A percentile compares a stretch with the other conserved stretches of the same genome.
phyloP scores from a whole-genome alignment of 2,329 filamentous ascomycete species.

The Pyrenophora tritici-repentis region DNA sequence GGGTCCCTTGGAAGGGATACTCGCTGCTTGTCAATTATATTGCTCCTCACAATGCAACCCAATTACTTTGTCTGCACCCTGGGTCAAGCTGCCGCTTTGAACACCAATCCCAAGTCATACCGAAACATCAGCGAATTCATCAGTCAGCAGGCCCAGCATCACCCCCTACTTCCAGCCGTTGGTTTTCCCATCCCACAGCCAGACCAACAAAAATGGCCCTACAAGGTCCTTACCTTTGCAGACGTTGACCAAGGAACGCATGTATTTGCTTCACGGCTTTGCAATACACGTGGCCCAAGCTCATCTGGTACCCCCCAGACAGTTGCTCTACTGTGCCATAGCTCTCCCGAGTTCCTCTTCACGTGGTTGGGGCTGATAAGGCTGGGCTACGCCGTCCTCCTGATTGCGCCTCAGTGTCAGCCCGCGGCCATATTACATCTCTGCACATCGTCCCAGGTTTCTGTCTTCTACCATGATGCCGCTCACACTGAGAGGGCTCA shows the following conservation, averaged over 20 bases:
- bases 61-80: conserved; percentile 68
- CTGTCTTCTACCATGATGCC: conserved; percentile 55
- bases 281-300: conserved; percentile 17
- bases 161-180: conserved; percentile 53
- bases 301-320: conserved; percentile 31
- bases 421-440: conserved; percentile 58
- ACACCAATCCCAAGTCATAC: conserved; percentile 44
- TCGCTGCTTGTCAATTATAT: neutral
- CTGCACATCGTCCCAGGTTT: conserved; percentile 54
- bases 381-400: conserved; percentile 59
- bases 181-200: conserved; percentile 53
- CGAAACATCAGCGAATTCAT: conserved; percentile 58
- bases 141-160: conserved; percentile 51
- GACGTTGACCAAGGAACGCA: conserved; percentile 44
- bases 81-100: conserved; percentile 57
- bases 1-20: neutral
- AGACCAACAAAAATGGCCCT: conserved; percentile 28
- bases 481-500: conserved; percentile 42
- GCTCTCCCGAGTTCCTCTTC: conserved; percentile 62
- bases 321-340: conserved; percentile 61
- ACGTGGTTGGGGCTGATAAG: conserved; percentile 65
- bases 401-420: conserved; percentile 60
- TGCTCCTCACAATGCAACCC: conserved; percentile 25
- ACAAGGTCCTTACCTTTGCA: conserved; percentile 44
- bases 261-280: conserved; percentile 43